These are phyloP conservation scores for Orbilia oligospora DNA, from an alignment of 2,329 filamentous ascomycete species.

Conservation along the genomic window DNA sequence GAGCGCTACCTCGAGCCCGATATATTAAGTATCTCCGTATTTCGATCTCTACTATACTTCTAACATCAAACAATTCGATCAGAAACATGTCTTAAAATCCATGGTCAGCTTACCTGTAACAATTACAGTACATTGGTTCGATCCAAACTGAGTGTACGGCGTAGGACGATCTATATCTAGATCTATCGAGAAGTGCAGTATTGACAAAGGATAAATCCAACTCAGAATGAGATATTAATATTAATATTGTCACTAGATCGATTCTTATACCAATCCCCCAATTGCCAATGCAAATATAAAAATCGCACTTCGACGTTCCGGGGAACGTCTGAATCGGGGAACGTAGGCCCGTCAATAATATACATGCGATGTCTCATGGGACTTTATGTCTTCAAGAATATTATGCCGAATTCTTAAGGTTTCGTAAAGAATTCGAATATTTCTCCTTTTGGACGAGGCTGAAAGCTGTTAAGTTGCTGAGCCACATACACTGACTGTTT, in stretches of 20 bases:
- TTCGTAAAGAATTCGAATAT: neutral
- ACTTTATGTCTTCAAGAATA: conserved; percentile 7
- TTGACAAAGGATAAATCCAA: neutral
- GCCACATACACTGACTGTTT: too few relatives aligned
- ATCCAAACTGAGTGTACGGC: too few relatives aligned
- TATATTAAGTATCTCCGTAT: neutral
- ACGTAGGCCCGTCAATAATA: conserved; percentile 1
- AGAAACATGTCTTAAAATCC: conserved; percentile 11
- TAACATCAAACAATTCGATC: neutral
- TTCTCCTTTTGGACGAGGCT: conserved; percentile 9
- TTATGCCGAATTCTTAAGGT: conserved; percentile 19
- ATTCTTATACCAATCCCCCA: conserved; percentile 10
- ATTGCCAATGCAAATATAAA: neutral
- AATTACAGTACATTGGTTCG: neutral
- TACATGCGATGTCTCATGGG: conserved; percentile 20
- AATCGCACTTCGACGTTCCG: neutral
- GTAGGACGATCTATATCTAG: too few relatives aligned
- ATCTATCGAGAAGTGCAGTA: neutral
- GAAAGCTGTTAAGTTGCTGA: neutral
- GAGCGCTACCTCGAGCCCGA: neutral
- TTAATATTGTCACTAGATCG: neutral
- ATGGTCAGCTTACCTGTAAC: conserved; percentile 6
- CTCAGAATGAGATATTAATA: neutral
- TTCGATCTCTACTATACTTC: too few relatives aligned
- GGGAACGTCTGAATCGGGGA: neutral